Percentiles rank a stretch among this genome's conserved stretches.
These are phyloP conservation scores for Teunomyces aglyptinius DNA, from an alignment of 805 yeast genomes.

Conservation along the genomic window DNA sequence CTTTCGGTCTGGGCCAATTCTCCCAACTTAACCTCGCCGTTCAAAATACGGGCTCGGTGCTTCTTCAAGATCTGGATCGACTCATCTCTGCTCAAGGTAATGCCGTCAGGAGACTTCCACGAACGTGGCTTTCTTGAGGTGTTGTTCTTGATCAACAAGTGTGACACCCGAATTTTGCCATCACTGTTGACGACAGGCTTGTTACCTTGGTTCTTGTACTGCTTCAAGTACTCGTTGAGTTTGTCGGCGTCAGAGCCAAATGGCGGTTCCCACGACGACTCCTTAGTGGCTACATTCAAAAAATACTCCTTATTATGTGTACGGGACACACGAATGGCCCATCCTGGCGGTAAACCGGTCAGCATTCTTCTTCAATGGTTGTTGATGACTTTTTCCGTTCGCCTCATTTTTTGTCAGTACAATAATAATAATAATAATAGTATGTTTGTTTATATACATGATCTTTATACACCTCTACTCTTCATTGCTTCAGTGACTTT, in stretches of 20 bases:
- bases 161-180: constrained; percentile 74
- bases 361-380: constrained; percentile 8
- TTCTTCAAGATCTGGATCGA: constrained; percentile 64
- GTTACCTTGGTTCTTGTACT: constrained; percentile 30
- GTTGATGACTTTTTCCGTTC: neutral
- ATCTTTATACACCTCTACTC: constrained; percentile 26
- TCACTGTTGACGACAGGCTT: constrained; percentile 45
- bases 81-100: constrained; percentile 80
- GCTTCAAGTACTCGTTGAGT: constrained; percentile 56
- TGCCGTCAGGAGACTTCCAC: constrained; percentile 73
- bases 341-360: constrained; percentile 82
- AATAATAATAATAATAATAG: neutral
- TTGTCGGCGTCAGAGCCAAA: constrained; percentile 66
- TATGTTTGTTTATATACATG: neutral
- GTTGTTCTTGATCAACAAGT: constrained; percentile 76
- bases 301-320: constrained; percentile 85
- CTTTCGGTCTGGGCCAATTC: constrained; percentile 80
- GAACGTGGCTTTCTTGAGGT: constrained; percentile 88
- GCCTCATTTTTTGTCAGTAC: neutral
- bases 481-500: constrained; percentile 67
- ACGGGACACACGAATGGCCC: constrained; percentile 78
- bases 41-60: constrained; percentile 55
- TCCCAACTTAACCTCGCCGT: constrained; percentile 64
- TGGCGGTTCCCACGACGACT: constrained; percentile 91
- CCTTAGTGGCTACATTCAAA: constrained; percentile 64